Evolutionary conservation across 1,284 basidiomycete species (phyloP), one percentile per base, ranked within the genome.

Genomic region (Ustilago hordei): DNA sequence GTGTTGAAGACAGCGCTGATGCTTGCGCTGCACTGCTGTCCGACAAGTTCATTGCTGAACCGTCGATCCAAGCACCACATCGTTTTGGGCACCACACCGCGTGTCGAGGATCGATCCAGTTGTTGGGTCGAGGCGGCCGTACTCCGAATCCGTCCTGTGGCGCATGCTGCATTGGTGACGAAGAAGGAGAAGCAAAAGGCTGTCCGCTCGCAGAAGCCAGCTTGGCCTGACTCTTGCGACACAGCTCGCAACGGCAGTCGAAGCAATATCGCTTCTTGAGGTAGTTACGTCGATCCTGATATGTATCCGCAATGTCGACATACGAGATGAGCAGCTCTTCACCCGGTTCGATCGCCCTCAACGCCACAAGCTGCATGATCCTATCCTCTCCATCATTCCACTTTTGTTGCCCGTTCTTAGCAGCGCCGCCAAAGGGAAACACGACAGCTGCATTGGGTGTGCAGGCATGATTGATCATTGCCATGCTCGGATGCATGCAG

Each of bases 381-480:
- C 60, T 73, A 28, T 73, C 70, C 53, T 73, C 61, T 1, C 56
- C 71, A 31, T 57, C 55, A n/a, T 53, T 64, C 67, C 55, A 69
- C 28, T 58, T 61, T 41, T 58, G 61, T 60, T 64, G 67, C 1
- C 32, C 87, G 70, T 15, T 89, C 88, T 67, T 64, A 28, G 54
- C 56, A 19, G 63, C 78, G 8, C 75, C 74, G 12, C 86, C 87
- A 4, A 79, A 78, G 43, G 95, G 95, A 84, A 95, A 98, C 1
- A 98, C 93, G 34, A 95, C 90, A 32, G 92, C 93, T 0, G 92
- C 93, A 78, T 97, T 96, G 0, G 95, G 95, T 28, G 90, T 89
- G 82, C 95, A 98, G 0, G 94, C 93, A 84, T 98, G 95, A 81
- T 98, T 98, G 77, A 93, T 89, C 36, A 98, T 88, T 0, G 95